Conservation (phyloP, 2,329 filamentous ascomycete genomes). For the Aureobasidium mangrovei region DNA sequence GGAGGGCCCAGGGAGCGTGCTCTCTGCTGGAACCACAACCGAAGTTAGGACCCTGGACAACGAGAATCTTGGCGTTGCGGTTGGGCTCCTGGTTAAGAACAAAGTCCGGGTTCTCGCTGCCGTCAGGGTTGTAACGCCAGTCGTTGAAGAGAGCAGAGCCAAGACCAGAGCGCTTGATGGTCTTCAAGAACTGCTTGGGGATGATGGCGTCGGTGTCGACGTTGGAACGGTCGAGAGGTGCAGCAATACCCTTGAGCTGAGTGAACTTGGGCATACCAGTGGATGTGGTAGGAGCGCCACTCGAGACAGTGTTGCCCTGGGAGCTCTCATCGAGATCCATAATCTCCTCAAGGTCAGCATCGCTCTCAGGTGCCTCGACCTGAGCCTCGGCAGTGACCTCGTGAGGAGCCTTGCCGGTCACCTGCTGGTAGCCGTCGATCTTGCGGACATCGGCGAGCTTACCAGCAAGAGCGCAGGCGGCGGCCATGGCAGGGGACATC, state of each 20-base stretch:
- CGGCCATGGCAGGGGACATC: slow-evolving; percentile 96
- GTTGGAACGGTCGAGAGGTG: slow-evolving; percentile 78
- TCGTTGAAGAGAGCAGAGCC: slow-evolving; percentile 80
- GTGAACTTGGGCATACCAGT: slow-evolving; percentile 76
- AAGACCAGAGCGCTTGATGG: slow-evolving; percentile 94
- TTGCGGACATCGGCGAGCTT: slow-evolving; percentile 89
- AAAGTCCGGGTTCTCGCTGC: slow-evolving; percentile 69
- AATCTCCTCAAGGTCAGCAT: slow-evolving; percentile 56
- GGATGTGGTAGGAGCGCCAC: slow-evolving; percentile 39
- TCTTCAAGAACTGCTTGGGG: slow-evolving; percentile 98
- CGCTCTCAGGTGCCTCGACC: slow-evolving; percentile 49
- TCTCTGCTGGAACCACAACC: slow-evolving; percentile 89
- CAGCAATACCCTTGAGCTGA: slow-evolving; percentile 75
- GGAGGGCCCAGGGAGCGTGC: slow-evolving; percentile 92
- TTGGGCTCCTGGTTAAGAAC: slow-evolving; percentile 87
- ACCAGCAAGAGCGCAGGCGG: slow-evolving; percentile 78
- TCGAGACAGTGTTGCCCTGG: slow-evolving; percentile 53
- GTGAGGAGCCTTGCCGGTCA: slow-evolving; percentile 41
- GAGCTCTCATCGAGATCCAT: slow-evolving; percentile 58
- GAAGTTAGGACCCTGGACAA: slow-evolving; percentile 88
- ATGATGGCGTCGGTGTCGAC: slow-evolving; percentile 99
- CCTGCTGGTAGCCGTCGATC: slow-evolving; percentile 49
- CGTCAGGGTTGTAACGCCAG: slow-evolving; percentile 63
- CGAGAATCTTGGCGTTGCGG: slow-evolving; percentile 75
- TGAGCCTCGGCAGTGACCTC: slow-evolving; percentile 50